Percentiles rank a stretch among this genome's conserved stretches.
phyloP scores from a whole-genome alignment of 1,284 basidiomycete species.

The Coniferiporia sulphurascens region DNA sequence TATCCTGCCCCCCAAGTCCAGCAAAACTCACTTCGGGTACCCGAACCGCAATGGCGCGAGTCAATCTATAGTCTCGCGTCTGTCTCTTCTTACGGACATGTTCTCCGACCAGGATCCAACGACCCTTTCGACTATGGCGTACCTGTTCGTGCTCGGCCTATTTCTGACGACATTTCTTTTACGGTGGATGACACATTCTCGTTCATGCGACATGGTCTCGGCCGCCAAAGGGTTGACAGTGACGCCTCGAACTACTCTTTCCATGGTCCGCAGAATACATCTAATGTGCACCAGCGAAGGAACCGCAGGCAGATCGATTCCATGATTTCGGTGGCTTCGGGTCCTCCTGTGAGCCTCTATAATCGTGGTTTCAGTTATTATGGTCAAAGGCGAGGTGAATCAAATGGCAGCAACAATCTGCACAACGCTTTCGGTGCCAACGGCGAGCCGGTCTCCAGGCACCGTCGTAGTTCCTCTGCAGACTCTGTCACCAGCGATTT shows the following conservation, averaged over 20 bases:
- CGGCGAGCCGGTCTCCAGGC: slow-evolving; percentile 52
- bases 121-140: slow-evolving; percentile 76
- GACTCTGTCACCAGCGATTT: slow-evolving; percentile 67
- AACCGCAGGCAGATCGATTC: slow-evolving; percentile 40
- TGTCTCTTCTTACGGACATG: slow-evolving; percentile 73
- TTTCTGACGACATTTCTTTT: slow-evolving; percentile 50
- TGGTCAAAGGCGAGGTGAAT: slow-evolving; percentile 45
- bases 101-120: slow-evolving; percentile 54
- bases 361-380: slow-evolving; percentile 58
- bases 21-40: slow-evolving; percentile 29
- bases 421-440: slow-evolving; percentile 48
- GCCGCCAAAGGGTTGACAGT: slow-evolving; percentile 59
- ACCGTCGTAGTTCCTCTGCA: slow-evolving; percentile 52
- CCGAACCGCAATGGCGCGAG: slow-evolving; percentile 40
- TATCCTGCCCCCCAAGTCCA: slow-evolving; percentile 47
- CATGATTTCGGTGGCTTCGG: slow-evolving; percentile 43
- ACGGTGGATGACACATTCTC: slow-evolving; percentile 70
- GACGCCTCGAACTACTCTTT: slow-evolving; percentile 76
- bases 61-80: slow-evolving; percentile 76
- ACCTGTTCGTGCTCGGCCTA: slow-evolving; percentile 46
- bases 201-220: slow-evolving; percentile 44
- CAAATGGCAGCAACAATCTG: slow-evolving; percentile 49
- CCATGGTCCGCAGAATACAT: slow-evolving; percentile 32
- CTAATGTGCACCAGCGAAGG: slow-evolving; percentile 28
- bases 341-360: slow-evolving; percentile 67